Base-by-base conservation (phyloP, 305 asterid genomes). In the Fraxinus nigra region DNA sequence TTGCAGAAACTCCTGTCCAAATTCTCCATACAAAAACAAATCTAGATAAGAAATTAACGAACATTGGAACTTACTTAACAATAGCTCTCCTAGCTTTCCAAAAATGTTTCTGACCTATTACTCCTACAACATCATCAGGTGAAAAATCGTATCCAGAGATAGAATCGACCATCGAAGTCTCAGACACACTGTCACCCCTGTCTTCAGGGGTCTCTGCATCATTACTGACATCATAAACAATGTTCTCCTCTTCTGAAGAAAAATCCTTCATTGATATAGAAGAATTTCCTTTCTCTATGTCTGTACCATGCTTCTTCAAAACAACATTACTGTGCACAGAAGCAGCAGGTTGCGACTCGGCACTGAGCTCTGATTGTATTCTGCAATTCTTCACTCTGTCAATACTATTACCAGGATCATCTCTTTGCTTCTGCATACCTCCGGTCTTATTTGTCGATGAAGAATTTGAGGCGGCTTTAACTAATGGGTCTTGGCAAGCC, bases 1-100 rank as follows among this genome's bases (percentile, higher is more conserved):
- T 59, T n/a, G 69, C 13, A 59, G 69, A n/a, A 59, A 59, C 30
- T 59, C 28, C 16, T 48, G 69, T 26, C 32, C 73, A 67, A 26
- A 28, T 26, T 14, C 65, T 14, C 9, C 59, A 3, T 26, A 63
- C 82, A 38, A 69, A 59, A 32, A 24, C n/a, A 22, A 79, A 77
- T 70, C 48, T 35, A 32, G 67, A 72, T 67, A 79, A 38, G 48
- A 70, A 9, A 75, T 69, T 67, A 28, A 28, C 33, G 61, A 83
- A 78, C 40, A 43, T 72, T 72, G 38, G n/a, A 80, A 90, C 98
- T 91, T 91, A 95, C 98, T 91, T 91, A 85, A 86, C 80, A 85
- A 95, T 92, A 81, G 97, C 94, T 84, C 89, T 90, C 83, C 99
- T 89, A 67, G 97, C 97, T 79, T 92, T 95, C 98, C 98, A 95